These are phyloP conservation scores for Ramaria sp. DNA, from an alignment of 768 basidiomycete species.

Conservation along the genomic window DNA sequence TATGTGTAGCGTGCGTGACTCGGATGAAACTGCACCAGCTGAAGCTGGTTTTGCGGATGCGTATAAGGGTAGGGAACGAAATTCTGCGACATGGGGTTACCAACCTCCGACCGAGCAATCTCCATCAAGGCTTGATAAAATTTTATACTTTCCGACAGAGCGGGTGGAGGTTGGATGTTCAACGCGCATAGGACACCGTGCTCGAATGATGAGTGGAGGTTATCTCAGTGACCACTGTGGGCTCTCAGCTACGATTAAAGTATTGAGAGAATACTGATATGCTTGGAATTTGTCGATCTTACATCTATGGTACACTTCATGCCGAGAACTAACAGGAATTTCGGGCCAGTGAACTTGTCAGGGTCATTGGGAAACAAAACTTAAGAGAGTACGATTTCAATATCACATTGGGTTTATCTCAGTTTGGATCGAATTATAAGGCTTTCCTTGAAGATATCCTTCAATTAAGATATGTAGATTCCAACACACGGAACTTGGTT, in stretches of 20 bases:
- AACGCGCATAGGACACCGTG: conserved; percentile 42
- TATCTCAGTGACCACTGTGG: conserved; percentile 69
- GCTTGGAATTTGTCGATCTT: too few species aligned
- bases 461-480: too few species aligned
- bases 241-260: conserved; percentile 19
- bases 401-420: too few species aligned
- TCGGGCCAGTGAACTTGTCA: too few species aligned
- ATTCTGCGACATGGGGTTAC: conserved; percentile 32
- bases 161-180: conserved; percentile 40
- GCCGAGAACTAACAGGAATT: too few species aligned
- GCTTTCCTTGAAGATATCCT: too few species aligned
- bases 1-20: conserved; percentile 27
- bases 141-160: conserved; percentile 42
- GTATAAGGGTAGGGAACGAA: conserved; percentile 36
- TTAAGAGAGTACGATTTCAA: too few species aligned
- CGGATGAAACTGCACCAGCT: conserved; percentile 24
- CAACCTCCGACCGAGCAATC: conserved; percentile 40
- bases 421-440: too few species aligned
- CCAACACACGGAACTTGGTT: too few species aligned
- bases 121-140: conserved; percentile 50
- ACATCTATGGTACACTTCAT: too few species aligned
- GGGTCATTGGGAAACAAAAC: too few species aligned
- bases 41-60: conserved; percentile 47
- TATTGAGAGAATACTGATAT: background rate
- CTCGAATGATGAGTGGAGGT: conserved; percentile 28